Percentiles rank a stretch among this genome's conserved stretches.
Evolutionary conservation across 2,329 filamentous ascomycete species (phyloP).

Genomic region (Fusarium nelsonii): DNA sequence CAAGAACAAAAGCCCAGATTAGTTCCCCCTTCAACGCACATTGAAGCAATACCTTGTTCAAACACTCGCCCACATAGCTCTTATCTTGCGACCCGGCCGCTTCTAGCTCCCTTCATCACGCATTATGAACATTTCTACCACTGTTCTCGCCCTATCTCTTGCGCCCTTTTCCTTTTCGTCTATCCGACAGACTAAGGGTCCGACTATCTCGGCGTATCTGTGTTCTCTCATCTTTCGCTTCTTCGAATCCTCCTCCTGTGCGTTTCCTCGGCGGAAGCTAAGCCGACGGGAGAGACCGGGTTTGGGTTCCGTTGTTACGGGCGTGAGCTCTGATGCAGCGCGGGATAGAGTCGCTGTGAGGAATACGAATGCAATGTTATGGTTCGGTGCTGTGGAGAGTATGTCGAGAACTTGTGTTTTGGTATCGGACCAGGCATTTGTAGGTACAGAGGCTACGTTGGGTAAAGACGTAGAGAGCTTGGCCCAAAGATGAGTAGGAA

Average conservation of each 20-base stretch:
- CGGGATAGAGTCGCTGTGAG: slow-evolving; percentile 79
- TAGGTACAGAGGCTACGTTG: slow-evolving; percentile 47
- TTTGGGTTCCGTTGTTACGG: slow-evolving; percentile 52
- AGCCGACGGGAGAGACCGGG: slow-evolving; percentile 59
- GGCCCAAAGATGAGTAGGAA: slow-evolving; percentile 78
- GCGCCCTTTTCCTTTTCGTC: slow-evolving; percentile 67
- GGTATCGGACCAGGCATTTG: slow-evolving; percentile 54
- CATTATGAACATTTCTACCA: slow-evolving; percentile 76
- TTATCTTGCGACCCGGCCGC: slow-evolving; percentile 32
- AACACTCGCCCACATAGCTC: slow-evolving; percentile 25
- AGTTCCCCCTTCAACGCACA: slow-evolving; percentile 1
- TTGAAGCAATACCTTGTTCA: slow-evolving; percentile 9
- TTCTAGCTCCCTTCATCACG: slow-evolving; percentile 52
- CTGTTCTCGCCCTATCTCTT: slow-evolving; percentile 73
- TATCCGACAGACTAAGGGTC: slow-evolving; percentile 69
- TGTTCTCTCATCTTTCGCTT: slow-evolving; percentile 70
- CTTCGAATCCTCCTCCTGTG: slow-evolving; percentile 48
- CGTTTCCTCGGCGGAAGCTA: slow-evolving; percentile 57
- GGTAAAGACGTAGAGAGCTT: slow-evolving; percentile 72
- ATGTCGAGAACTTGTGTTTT: slow-evolving; percentile 76
- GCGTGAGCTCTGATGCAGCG: slow-evolving; percentile 62
- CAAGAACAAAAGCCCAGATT: slow-evolving; percentile 24
- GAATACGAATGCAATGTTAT: slow-evolving; percentile 92
- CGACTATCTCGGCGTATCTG: slow-evolving; percentile 74
- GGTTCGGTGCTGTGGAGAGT: slow-evolving; percentile 76